Percentiles rank a stretch among this genome's conserved stretches.
These are phyloP conservation scores for Ustilago crameri DNA, from an alignment of 1,284 basidiomycete species.

Conservation along the genomic window DNA sequence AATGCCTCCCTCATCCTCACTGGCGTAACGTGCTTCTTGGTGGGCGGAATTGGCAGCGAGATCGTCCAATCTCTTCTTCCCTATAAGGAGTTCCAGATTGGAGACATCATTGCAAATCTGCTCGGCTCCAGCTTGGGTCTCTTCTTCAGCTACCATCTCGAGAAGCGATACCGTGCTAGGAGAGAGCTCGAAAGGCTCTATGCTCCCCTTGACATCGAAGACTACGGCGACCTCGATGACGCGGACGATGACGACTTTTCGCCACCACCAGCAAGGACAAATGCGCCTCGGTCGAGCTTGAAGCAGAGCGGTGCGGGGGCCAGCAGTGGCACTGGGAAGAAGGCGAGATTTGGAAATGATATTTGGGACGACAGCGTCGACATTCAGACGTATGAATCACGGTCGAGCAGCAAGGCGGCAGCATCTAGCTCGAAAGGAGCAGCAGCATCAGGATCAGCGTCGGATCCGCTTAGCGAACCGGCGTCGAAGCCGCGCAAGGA, in stretches of 20 bases:
- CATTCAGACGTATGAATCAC: not conserved
- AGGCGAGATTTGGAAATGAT: slow-evolving; percentile 21
- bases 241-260: slow-evolving; percentile 24
- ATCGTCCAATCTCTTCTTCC: slow-evolving; percentile 84
- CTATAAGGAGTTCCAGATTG: slow-evolving; percentile 82
- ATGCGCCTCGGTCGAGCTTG: slow-evolving; percentile 7
- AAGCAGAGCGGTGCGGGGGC: slow-evolving; percentile 5
- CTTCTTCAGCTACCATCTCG: slow-evolving; percentile 67
- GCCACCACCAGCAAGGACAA: not conserved
- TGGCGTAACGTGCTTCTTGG: slow-evolving; percentile 68
- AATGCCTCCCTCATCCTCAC: slow-evolving; percentile 78
- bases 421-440: not conserved
- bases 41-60: slow-evolving; percentile 84
- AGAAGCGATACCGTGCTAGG: slow-evolving; percentile 44
- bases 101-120: slow-evolving; percentile 84
- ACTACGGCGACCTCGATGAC: slow-evolving; percentile 42
- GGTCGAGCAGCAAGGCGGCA: not conserved
- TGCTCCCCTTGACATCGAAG: slow-evolving; percentile 54
- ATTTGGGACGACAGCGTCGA: slow-evolving; percentile 42
- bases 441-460: not conserved
- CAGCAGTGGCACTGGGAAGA: slow-evolving; percentile 16
- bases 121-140: slow-evolving; percentile 80
- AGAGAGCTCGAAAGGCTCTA: slow-evolving; percentile 59
- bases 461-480: slow-evolving; percentile 2
- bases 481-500: slow-evolving; percentile 5